Conservation (phyloP, 139 green algal genomes). For the Volvox reticuliferus region DNA sequence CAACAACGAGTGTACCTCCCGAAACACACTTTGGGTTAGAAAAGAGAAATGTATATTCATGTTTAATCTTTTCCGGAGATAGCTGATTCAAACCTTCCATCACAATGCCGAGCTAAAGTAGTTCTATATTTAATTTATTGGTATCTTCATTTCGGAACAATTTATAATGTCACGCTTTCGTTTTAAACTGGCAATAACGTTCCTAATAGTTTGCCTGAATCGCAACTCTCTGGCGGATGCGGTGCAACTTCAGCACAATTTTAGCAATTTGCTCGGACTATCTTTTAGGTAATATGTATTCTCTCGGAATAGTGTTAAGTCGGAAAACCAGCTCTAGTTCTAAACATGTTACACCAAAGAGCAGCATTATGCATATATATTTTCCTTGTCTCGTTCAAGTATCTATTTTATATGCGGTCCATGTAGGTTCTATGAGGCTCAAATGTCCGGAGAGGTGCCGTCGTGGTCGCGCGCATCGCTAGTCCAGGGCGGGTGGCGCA, state of each 20-base stretch:
- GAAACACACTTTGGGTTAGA: no score
- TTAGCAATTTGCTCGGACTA: neutral
- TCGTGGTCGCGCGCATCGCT: slow-evolving; percentile 2
- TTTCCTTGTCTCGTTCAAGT: neutral
- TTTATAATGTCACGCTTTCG: neutral
- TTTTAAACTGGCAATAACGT: neutral
- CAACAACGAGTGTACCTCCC: no score
- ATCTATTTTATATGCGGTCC: neutral
- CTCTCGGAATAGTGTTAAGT: no score
- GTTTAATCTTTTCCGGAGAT: no score
- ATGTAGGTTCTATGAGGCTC: slow-evolving; percentile 44
- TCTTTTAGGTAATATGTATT: neutral
- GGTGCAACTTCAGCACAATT: neutral
- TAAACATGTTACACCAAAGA: no score
- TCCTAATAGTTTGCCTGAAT: neutral
- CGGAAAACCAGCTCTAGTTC: no score
- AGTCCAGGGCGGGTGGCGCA: slow-evolving; percentile 24
- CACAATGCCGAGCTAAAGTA: no score
- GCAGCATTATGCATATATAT: neutral
- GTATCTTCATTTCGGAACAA: neutral
- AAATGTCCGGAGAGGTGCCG: slow-evolving; percentile 35
- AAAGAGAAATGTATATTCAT: no score
- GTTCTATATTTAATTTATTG: no score
- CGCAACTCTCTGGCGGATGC: neutral
- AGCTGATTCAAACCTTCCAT: no score